Evolutionary conservation across 1,284 basidiomycete species (phyloP).

Genomic region (Thecaphora thlaspeos): DNA sequence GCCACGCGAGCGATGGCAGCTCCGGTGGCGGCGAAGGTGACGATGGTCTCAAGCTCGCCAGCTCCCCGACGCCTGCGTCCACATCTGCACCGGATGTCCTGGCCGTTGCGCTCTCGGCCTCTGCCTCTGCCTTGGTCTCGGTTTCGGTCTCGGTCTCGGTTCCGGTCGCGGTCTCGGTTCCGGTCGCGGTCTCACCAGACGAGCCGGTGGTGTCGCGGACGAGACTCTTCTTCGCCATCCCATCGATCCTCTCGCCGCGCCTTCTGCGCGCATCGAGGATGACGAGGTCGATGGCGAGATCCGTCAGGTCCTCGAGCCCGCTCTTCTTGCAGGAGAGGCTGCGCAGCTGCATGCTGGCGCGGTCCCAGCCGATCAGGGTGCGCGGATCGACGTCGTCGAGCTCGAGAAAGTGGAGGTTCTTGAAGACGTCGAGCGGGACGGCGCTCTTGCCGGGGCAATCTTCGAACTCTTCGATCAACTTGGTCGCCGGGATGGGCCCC

Average conservation of each 20-base stretch:
- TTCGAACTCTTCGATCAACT: slow-evolving; percentile 67
- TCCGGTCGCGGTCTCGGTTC: background rate
- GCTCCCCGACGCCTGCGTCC: too few relatives aligned
- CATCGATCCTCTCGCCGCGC: slow-evolving; percentile 14
- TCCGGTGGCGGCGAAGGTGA: slow-evolving; percentile 61
- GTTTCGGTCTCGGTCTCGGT: background rate
- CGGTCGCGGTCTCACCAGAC: background rate
- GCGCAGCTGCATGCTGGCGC: slow-evolving; percentile 69
- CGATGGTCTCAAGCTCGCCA: slow-evolving; percentile 12
- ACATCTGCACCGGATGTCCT: too few relatives aligned
- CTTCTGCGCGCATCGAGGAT: slow-evolving; percentile 65
- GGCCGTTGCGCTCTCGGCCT: background rate
- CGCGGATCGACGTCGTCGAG: slow-evolving; percentile 79
- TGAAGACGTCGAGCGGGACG: slow-evolving; percentile 78
- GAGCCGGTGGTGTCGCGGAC: too few relatives aligned
- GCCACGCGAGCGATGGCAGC: slow-evolving; percentile 73
- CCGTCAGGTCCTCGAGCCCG: slow-evolving; percentile 77
- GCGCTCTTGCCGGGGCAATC: slow-evolving; percentile 74
- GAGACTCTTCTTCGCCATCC: background rate
- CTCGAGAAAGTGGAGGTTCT: slow-evolving; percentile 73
- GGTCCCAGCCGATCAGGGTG: slow-evolving; percentile 79
- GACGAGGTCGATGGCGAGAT: slow-evolving; percentile 75
- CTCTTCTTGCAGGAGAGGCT: slow-evolving; percentile 74
- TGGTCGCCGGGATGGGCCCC: slow-evolving; percentile 63
- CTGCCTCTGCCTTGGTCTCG: background rate